Evolutionary conservation across 108 stramenopile species (phyloP), one percentile per base, ranked within the genome.

Genomic region (Cylindrotheca fusiformis): DNA sequence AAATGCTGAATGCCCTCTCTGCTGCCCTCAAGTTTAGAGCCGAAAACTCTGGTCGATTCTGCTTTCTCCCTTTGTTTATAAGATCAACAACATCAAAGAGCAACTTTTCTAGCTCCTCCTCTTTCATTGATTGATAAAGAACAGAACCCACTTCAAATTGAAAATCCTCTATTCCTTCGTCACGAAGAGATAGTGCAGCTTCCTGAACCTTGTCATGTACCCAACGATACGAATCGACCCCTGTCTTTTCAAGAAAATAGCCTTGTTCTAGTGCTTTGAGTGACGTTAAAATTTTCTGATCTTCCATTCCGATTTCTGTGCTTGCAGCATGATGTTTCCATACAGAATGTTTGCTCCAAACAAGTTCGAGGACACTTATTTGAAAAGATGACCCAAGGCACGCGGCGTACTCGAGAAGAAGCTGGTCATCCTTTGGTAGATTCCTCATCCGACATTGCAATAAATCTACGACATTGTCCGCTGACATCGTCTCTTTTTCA

Each of bases 121-220:
- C 32, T 6, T 69, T 26, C 26, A 69, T 18, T 3, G 60, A 3
- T 4, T 23, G 19, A 3, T 44, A 4, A 20, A 69, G 44, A 44
- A 60, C 41, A 17, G 47, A 1, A 8, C 61, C 69, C 23, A 63
- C 32, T 29, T 25, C 20, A 49, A 24, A 30, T 19, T 44, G 27
- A 21, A 63, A 63, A 1, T 1, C 24, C 2, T 30, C 22, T 20
- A 59, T 46, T 23, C 28, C 45, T 0, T 46, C 33, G 30, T 31
- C 10, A 4, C 58, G 23, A 28, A 75, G 63, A 23, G 45, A 36
- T 3, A 51, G 4, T 3, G 74, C 74, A 17, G 67, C 67, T 12
- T 65, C 57, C 2, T 46, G 68, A 20, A 75, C 61, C 28, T 69
- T 58, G 30, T 75, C 74, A 49, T 75, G 74, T 1, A 55, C 74